These are phyloP conservation scores for Solanum hybrid DNA, from an alignment of 305 asterid genomes.

Conservation along the genomic window DNA sequence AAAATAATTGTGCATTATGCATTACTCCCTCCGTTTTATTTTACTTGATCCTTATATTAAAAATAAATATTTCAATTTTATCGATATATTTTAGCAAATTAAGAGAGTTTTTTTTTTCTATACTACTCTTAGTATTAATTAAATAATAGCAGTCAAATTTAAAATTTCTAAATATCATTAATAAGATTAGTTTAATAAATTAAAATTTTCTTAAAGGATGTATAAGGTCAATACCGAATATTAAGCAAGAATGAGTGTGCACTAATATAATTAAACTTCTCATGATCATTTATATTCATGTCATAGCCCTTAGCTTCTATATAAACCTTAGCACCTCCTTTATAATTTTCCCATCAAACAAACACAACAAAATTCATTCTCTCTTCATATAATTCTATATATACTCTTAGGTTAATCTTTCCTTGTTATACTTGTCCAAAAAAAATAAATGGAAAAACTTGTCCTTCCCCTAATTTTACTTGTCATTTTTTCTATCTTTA, in stretches of 20 bases:
- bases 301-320: slow-evolving; percentile 9
- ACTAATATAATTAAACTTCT: not conserved
- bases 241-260: not conserved
- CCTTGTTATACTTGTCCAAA: not conserved
- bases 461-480: slow-evolving; percentile 9
- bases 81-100: not conserved
- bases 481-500: slow-evolving; percentile 2
- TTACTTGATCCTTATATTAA: not conserved
- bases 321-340: slow-evolving; percentile 20
- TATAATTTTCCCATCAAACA: slow-evolving; percentile 11
- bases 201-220: not conserved
- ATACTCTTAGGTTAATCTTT: not conserved
- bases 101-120: not conserved
- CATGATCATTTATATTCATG: not conserved
- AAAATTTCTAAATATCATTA: not conserved
- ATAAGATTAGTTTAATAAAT: not conserved
- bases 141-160: not conserved
- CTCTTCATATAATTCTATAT: not conserved
- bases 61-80: not conserved
- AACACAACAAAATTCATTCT: not conserved
- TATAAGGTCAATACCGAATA: not conserved
- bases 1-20: not conserved
- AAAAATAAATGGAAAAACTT: slow-evolving; percentile 19
- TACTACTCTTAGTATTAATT: not conserved
- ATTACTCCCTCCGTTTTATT: not conserved